Base-by-base conservation (phyloP, 192 early-diverging fungal species). In the Dimargaris xerosporica region DNA sequence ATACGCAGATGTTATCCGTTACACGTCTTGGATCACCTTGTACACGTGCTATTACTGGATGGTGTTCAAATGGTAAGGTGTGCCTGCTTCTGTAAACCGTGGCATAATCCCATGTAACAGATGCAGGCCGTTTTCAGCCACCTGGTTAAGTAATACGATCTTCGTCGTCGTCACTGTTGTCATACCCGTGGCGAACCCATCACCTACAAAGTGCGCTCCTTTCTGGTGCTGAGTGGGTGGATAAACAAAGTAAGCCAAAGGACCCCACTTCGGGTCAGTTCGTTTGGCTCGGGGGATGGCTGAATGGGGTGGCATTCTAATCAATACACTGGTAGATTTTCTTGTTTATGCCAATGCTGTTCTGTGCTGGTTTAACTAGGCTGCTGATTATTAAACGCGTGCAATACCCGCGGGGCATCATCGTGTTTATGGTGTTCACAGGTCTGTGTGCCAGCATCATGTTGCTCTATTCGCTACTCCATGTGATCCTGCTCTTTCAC, bases 1-100 rank as follows among this genome's bases (percentile, higher is more conserved):
- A n/a, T 30, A 28, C 28, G 31, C 4, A 19, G 30, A 59, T 11
- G 21, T 39, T 11, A 41, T 59, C 19, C 56, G 56, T 10, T 59
- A 59, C 23, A 11, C 41, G 4, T 59, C 56, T 15, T 59, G 56
- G 56, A 41, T 59, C 10, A 34, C 56, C 16, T 3, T 59, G 16
- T 59, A 59, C 56, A 31, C 41, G 12, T 59, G 56, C 39, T 59
- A 59, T 34, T 39, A 39, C 41, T 59, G 30, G 56, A 42, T 59
- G 41, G 41, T 59, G 19, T 13, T 59, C 13, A 31, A 39, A 59
- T 59, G 56, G 56, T 59, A 39, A 59, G 56, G n/a, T n/a, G n/a
- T n/a, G n/a, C n/a, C n/a, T n/a, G n/a, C n/a, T n/a, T n/a, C n/a
- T n/a, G n/a, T n/a, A n/a, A n/a, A n/a, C n/a, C n/a, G n/a, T n/a